A percentile compares a stretch with the other conserved stretches of the same genome.
phyloP scores from a whole-genome alignment of 805 yeast genomes.

The Wickerhamiella sergipiensis region DNA sequence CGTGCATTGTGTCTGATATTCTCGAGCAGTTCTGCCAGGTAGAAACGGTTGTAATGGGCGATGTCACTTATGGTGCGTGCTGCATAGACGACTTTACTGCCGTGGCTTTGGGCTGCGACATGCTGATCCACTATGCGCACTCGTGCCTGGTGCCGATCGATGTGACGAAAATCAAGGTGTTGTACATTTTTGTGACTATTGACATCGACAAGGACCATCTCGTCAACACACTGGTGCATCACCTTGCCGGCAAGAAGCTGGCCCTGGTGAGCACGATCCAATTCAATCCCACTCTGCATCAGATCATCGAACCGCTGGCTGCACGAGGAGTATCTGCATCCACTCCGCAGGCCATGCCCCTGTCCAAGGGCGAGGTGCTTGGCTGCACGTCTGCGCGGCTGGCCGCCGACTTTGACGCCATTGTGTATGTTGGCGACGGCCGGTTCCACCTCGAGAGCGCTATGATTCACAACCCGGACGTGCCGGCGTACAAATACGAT shows the following conservation, averaged over 20 bases:
- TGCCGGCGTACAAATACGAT: constrained; percentile 88
- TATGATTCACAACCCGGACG: constrained; percentile 90
- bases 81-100: constrained; percentile 97
- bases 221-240: constrained; percentile 56
- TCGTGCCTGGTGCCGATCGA: constrained; percentile 94
- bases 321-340: constrained; percentile 41
- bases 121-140: constrained; percentile 92
- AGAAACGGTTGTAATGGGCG: constrained; percentile 93
- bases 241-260: constrained; percentile 54
- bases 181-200: constrained; percentile 92
- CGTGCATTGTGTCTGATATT: constrained; percentile 82
- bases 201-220: constrained; percentile 75
- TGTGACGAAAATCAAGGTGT: constrained; percentile 74
- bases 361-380: constrained; percentile 88
- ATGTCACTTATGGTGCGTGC: constrained; percentile 96
- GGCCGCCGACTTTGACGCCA: constrained; percentile 44
- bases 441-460: constrained; percentile 90
- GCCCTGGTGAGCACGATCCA: constrained; percentile 94
- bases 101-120: constrained; percentile 80
- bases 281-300: constrained; percentile 87
- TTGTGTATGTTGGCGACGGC: constrained; percentile 92
- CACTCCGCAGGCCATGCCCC: constrained; percentile 85
- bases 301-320: constrained; percentile 39
- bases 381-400: constrained; percentile 91
- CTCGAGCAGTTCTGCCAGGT: constrained; percentile 79